Base-by-base conservation (phyloP, 129 eudicot species). In the Flaveria trinervia region DNA sequence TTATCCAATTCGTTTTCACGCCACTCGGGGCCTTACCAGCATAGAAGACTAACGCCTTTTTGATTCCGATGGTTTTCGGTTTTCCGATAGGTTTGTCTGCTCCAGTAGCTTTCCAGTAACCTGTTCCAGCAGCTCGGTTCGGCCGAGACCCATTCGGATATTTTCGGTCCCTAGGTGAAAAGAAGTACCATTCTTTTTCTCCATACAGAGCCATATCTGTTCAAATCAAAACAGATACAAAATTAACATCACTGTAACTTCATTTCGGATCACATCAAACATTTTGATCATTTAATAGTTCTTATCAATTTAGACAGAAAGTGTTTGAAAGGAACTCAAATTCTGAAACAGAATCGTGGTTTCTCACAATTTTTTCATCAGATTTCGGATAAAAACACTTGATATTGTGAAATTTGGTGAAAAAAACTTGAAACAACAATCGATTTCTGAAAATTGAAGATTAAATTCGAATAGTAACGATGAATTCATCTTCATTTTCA, bases 121-220 rank as follows among this genome's bases (percentile, higher is more conserved):
- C 84, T 1, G 49, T 80, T 54, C 80, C 48, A 0, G 84, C 57
- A 0, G 57, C 80, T 45, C 80, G 46, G 51, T 74, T 73, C 25
- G 84, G 84, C 0, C 84, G 55, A 7, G 75, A 68, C 0, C 84
- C 77, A n/a, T 81, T 81, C 3, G 84, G 80, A 25, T 81, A 81
- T 25, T 81, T 81, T 44, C 70, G 48, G 39, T 68, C 76, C 64
- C 84, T 68, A 3, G 80, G 80, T 20, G 80, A 68, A 61, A 74
- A 81, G 74, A 81, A 81, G 80, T 81, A 81, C 84, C 80, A 81
- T 67, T 75, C 80, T 45, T 75, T 81, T 68, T 56, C 65, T 81
- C 80, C 79, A 23, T 68, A 68, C 77, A 74, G 23, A 68, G 75
- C 75, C 80, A 73, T 9, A 13, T 75, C 80, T 81, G 66, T 7